Evolutionary conservation across 1,284 basidiomycete species (phyloP), one percentile per base, ranked within the genome.

Genomic region (Trametes versicolor): DNA sequence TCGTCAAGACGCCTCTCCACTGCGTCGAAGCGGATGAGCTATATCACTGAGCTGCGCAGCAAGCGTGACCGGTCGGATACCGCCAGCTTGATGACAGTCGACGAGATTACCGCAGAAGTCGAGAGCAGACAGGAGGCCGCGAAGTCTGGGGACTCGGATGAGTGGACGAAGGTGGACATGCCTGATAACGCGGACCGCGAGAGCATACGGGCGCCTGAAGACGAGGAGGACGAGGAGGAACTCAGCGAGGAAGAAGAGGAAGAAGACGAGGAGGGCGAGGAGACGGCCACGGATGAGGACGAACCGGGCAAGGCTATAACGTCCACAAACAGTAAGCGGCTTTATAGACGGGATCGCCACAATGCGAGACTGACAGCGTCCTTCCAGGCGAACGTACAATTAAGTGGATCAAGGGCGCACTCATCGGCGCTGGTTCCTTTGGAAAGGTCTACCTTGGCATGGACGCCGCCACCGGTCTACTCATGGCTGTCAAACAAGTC

Each of bases 401-500:
- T 77, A 98, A 98, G 79, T 99, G 98, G 98, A 97, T 99, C 81
- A 98, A 98, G 73, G 98, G 98, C 57, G 97, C 97, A 3, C 87
- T 99, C 67, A 99, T 99, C 71, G 98, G 98, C 62, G 93, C 95
- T 25, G 98, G 98, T 4, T 97, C 96, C 0, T 98, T 98, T 75
- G 96, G 96, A 43, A 94, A 94, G 71, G 96, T 98, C 32, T 98
- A 95, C 79, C 89, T 99, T 17, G 98, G 97, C 39, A 98, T 99
- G 96, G 97, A 98, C 78, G 95, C 97, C 1, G 87, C 92, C 41
- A 95, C 88, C 54, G 98, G 98, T 34, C 84, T 97, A 13, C 84
- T 99, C 65, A 99, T 99, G 98, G 98, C 98, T 29, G 98, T 99
- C 70, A 99, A 99, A 82, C 97, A 99, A 84, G 98, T 99, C 54